Evolutionary conservation across 495 filamentous ascomycete species (phyloP).

Genomic region (Entonaema liquescens): DNA sequence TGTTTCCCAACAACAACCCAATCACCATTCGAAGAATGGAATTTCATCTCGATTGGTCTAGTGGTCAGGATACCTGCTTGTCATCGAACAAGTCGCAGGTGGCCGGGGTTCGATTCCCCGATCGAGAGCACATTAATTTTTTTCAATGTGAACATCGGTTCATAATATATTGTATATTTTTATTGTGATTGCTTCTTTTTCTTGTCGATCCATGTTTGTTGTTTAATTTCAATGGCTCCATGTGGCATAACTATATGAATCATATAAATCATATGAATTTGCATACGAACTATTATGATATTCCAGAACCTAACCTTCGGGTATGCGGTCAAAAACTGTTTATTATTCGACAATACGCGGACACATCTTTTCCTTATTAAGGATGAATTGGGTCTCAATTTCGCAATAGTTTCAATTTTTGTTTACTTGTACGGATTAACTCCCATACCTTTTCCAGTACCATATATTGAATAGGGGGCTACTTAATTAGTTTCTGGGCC

Average conservation of each 20-base stretch:
- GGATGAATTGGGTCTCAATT: background rate
- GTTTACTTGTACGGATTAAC: no score
- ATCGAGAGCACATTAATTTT: conserved; percentile 43
- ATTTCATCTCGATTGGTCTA: conserved; percentile 48
- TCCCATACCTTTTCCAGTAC: background rate
- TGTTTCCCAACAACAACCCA: background rate
- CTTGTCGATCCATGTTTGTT: background rate
- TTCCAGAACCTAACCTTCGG: background rate
- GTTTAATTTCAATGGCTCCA: background rate
- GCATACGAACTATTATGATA: background rate
- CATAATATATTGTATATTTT: background rate
- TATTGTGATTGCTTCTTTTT: background rate
- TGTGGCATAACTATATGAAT: background rate
- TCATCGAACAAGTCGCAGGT: conserved; percentile 47
- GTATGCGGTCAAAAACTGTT: background rate
- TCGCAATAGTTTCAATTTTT: background rate
- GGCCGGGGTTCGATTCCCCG: conserved; percentile 56
- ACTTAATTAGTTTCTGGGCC: background rate
- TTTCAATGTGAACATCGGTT: background rate
- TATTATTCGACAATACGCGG: background rate
- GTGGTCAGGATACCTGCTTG: conserved; percentile 53
- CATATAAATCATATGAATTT: background rate
- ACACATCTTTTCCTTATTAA: background rate
- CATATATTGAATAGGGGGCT: background rate
- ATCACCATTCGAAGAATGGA: conserved; percentile 13